Evolutionary conservation across 176 grass and related monocot species (phyloP).

Genomic region (Oryza meridionalis): DNA sequence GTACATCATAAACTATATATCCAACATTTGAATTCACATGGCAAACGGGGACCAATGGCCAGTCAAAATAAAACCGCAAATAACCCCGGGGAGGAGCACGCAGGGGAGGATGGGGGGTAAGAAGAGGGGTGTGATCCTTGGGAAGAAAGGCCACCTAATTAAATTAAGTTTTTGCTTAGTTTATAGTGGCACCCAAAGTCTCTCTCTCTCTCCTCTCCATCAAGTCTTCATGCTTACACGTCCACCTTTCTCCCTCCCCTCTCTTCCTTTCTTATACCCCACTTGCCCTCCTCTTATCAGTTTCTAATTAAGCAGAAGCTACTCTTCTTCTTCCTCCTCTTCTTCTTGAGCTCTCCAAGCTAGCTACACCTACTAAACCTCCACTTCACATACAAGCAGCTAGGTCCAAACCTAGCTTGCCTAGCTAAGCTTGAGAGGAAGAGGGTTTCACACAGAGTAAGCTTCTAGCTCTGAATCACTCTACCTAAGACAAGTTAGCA

Average conservation of each 20-base stretch:
- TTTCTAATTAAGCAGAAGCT: slow-evolving; percentile 37
- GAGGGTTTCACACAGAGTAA: not conserved
- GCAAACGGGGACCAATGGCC: slow-evolving; percentile 24
- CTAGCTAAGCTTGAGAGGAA: not conserved
- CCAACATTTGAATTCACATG: slow-evolving; percentile 52
- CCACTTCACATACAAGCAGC: not conserved
- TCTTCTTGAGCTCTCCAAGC: slow-evolving; percentile 35
- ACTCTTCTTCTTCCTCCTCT: slow-evolving; percentile 6
- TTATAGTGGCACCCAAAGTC: slow-evolving; percentile 45
- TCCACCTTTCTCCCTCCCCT: slow-evolving; percentile 20
- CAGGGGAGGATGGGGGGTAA: not conserved
- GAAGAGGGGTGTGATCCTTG: slow-evolving; percentile 23
- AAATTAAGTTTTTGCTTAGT: slow-evolving; percentile 17
- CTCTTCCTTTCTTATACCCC: slow-evolving; percentile 52
- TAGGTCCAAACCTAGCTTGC: not conserved
- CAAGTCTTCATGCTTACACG: slow-evolving; percentile 37
- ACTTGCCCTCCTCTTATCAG: slow-evolving; percentile 32
- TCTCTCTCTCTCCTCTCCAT: slow-evolving; percentile 24
- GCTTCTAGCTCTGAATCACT: slow-evolving; percentile 28
- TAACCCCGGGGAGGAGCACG: slow-evolving; percentile 30
- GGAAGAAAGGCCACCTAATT: slow-evolving; percentile 24
- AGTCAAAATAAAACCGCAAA: slow-evolving; percentile 32
- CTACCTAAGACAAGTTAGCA: not conserved
- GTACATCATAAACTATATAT: slow-evolving; percentile 1
- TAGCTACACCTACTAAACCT: not conserved